These are phyloP conservation scores for Alternaria rosae DNA, from an alignment of 2,329 filamentous ascomycete species.

Conservation along the genomic window DNA sequence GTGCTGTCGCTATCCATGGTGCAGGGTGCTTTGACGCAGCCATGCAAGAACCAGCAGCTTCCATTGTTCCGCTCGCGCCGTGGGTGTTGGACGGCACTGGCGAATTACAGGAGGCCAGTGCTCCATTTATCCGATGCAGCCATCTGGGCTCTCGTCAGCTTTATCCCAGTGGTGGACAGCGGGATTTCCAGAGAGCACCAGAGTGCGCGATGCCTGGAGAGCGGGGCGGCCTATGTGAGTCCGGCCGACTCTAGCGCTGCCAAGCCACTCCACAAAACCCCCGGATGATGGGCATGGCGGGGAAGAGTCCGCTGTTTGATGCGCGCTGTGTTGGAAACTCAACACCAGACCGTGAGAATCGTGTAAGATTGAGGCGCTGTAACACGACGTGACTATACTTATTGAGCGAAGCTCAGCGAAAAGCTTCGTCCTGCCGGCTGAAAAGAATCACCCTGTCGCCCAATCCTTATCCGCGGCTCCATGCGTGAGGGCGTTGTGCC, in stretches of 20 bases:
- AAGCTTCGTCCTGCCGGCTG: constrained; percentile 36
- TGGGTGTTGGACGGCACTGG: constrained; percentile 14
- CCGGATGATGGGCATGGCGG: constrained; percentile 7
- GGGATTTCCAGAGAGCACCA: constrained; percentile 11
- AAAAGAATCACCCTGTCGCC: constrained; percentile 23
- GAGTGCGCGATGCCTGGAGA: neutral
- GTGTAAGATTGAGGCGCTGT: neutral
- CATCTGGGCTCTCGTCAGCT: constrained; percentile 29
- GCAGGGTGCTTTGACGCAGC: neutral
- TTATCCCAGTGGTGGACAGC: constrained; percentile 15
- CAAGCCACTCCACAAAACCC: constrained; percentile 20
- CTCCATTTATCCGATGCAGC: constrained; percentile 44
- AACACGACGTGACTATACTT: neutral
- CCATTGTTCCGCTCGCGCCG: constrained; percentile 26
- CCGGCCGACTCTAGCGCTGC: constrained; percentile 7
- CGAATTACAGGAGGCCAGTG: constrained; percentile 32
- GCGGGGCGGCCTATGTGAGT: constrained; percentile 10
- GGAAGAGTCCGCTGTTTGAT: neutral
- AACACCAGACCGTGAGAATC: neutral
- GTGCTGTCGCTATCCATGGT: neutral
- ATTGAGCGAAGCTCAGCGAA: constrained; percentile 19
- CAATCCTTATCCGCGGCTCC: constrained; percentile 31
- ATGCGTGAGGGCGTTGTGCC: constrained; percentile 35
- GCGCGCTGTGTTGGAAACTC: neutral
- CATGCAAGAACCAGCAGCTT: constrained; percentile 5